Percentiles rank a stretch among this genome's conserved stretches.
Conservation (phyloP, 169 alveolate species). For the Plasmodium yoelii region DNA sequence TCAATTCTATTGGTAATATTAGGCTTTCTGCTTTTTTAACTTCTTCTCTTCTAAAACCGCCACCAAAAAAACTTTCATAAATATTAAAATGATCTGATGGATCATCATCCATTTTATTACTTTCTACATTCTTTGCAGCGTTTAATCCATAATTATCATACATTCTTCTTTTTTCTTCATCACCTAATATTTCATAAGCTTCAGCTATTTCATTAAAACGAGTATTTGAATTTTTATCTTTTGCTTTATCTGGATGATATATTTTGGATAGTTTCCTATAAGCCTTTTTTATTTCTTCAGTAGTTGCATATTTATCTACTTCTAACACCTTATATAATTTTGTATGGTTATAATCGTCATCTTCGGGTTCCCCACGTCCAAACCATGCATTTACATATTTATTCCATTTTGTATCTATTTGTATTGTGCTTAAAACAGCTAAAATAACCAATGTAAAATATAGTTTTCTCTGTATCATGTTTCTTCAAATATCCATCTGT, state of each 20-base stretch:
- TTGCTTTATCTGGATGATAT: conserved; percentile 94
- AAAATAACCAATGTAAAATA: conserved; percentile 24
- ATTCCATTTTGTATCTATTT: conserved; percentile 23
- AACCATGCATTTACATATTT: conserved; percentile 56
- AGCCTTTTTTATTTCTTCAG: conserved; percentile 94
- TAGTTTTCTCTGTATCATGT: conserved; percentile 43
- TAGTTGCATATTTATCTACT: conserved; percentile 83
- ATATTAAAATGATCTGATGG: conserved; percentile 79
- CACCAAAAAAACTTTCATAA: conserved; percentile 83
- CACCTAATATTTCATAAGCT: conserved; percentile 93
- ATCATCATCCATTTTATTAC: conserved; percentile 73
- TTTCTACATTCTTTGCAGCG: conserved; percentile 86
- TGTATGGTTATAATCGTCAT: conserved; percentile 58
- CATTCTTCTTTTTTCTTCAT: conserved; percentile 90
- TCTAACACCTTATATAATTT: conserved; percentile 85
- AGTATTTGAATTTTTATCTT: conserved; percentile 88
- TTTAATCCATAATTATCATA: conserved; percentile 94
- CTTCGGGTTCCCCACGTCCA: conserved; percentile 27
- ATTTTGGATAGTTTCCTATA: conserved; percentile 86
- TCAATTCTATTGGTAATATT: conserved; percentile 80
- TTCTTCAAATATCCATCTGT: conserved; percentile 16
- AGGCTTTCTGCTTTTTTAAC: conserved; percentile 84
- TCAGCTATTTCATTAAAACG: conserved; percentile 91
- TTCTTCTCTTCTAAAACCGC: conserved; percentile 79
- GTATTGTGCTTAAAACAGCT: conserved; percentile 6